Base-by-base conservation (phyloP, 768 basidiomycete genomes). In the Sporobolomyces phaffii region DNA sequence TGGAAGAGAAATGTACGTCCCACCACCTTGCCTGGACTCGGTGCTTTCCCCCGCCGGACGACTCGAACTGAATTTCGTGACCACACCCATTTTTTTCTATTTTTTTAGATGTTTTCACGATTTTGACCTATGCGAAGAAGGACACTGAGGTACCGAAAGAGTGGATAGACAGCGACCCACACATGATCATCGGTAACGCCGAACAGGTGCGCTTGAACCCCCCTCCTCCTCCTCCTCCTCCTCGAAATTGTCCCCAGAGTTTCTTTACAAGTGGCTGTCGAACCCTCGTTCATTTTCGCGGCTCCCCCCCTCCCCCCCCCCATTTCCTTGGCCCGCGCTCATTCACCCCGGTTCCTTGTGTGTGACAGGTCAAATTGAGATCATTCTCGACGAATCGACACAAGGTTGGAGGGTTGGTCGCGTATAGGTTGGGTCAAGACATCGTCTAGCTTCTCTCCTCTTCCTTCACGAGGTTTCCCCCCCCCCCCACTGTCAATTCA, bases 311-410 rank as follows among this genome's bases (percentile, higher is more conserved):
- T n/a, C n/a, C n/a, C n/a, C n/a, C n/a, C n/a, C n/a, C n/a, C n/a
- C n/a, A n/a, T n/a, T n/a, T n/a, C n/a, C n/a, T n/a, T n/a, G n/a
- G n/a, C n/a, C n/a, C n/a, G n/a, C n/a, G n/a, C n/a, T n/a, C n/a
- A n/a, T n/a, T n/a, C n/a, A n/a, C n/a, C n/a, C n/a, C n/a, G n/a
- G n/a, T n/a, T n/a, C n/a, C n/a, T n/a, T n/a, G n/a, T n/a, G 77
- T 77, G 40, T 76, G 77, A 59, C 79, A 80, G 73, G 80, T 99
- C 78, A 91, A 96, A 78, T 83, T 99, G 80, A 82, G 94, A 73
- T 92, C 85, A 76, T 99, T 98, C 79, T 93, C 90, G 78, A 99
- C 96, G 6, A 93, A 97, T 77, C 85, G 93, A n/a, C 96, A 99
- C 77, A 85, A 90, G 62, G 90, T 99, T 76, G 90, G 97, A 77